Evolutionary conservation across 192 early-diverging fungal genomes (phyloP).

Genomic region (Entrophospora sp.): DNA sequence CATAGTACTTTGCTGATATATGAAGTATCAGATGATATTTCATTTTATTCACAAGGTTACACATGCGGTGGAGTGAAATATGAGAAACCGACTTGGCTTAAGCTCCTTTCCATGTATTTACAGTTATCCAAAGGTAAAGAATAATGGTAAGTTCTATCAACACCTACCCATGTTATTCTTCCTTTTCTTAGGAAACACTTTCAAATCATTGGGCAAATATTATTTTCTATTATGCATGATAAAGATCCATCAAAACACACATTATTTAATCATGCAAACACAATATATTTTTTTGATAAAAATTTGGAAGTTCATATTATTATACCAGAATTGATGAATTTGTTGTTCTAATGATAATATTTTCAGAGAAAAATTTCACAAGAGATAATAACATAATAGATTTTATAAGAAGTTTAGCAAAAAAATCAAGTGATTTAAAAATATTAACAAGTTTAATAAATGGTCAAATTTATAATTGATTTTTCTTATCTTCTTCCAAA

Average conservation of each 20-base stretch:
- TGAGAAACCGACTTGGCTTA: slow-evolving; percentile 31
- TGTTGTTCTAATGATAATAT: slow-evolving; percentile 31
- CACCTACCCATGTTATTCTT: too few species aligned
- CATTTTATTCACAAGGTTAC: slow-evolving; percentile 33
- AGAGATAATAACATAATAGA: slow-evolving; percentile 23
- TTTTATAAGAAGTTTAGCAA: slow-evolving; percentile 24
- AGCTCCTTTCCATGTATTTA: slow-evolving; percentile 42
- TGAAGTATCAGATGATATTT: slow-evolving; percentile 26
- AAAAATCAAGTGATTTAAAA: not conserved
- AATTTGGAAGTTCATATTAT: slow-evolving; percentile 32
- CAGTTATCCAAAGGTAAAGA: slow-evolving; percentile 28
- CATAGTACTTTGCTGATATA: slow-evolving; percentile 31
- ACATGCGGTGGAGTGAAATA: slow-evolving; percentile 22
- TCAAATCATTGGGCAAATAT: slow-evolving; percentile 33
- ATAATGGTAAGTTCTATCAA: not conserved
- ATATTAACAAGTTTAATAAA: slow-evolving; percentile 1
- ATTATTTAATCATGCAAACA: slow-evolving; percentile 10
- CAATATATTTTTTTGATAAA: slow-evolving; percentile 33
- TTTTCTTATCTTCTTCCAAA: slow-evolving; percentile 8
- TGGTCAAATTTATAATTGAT: too few species aligned
- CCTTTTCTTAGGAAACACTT: slow-evolving; percentile 17
- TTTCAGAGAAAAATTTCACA: slow-evolving; percentile 24
- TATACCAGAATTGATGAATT: slow-evolving; percentile 32
- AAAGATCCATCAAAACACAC: slow-evolving; percentile 18
- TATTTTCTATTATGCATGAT: slow-evolving; percentile 36